Evolutionary conservation across 108 stramenopile species (phyloP).

Genomic region (Fragilaria crotonensis): DNA sequence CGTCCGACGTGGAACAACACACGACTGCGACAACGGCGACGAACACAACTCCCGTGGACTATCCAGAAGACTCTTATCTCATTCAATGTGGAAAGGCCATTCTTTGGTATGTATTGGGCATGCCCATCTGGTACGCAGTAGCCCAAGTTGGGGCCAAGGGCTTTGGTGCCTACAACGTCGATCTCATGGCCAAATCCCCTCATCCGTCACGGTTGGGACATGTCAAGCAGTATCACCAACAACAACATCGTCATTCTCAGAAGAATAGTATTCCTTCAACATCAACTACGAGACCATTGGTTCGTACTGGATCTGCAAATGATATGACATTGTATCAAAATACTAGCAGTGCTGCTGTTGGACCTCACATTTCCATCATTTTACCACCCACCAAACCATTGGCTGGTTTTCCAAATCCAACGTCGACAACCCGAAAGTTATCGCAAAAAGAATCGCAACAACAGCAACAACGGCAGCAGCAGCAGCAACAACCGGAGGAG

Average conservation of each 20-base stretch:
- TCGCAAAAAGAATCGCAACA: slow-evolving; percentile 13
- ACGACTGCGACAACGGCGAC: slow-evolving; percentile 2
- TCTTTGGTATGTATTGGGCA: slow-evolving; percentile 47
- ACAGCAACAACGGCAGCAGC: too few species aligned
- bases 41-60: neutral
- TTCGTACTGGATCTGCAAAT: slow-evolving; percentile 20
- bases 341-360: too few species aligned
- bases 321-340: slow-evolving; percentile 4
- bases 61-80: neutral
- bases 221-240: slow-evolving; percentile 15
- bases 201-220: slow-evolving; percentile 73
- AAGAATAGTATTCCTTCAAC: neutral
- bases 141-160: slow-evolving; percentile 44
- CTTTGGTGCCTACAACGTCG: slow-evolving; percentile 36
- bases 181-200: slow-evolving; percentile 62
- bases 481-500: slow-evolving; percentile 11
- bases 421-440: slow-evolving; percentile 25
- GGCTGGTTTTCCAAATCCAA: neutral
- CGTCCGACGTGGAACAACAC: neutral
- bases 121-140: slow-evolving; percentile 64
- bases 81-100: slow-evolving; percentile 20
- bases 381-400: neutral
- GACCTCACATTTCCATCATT: slow-evolving; percentile 15
- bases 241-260: too few species aligned
- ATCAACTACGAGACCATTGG: slow-evolving; percentile 1